These are phyloP conservation scores for Stagonosporopsis rhizophila DNA, from an alignment of 2,329 filamentous ascomycete genomes.

Conservation along the genomic window DNA sequence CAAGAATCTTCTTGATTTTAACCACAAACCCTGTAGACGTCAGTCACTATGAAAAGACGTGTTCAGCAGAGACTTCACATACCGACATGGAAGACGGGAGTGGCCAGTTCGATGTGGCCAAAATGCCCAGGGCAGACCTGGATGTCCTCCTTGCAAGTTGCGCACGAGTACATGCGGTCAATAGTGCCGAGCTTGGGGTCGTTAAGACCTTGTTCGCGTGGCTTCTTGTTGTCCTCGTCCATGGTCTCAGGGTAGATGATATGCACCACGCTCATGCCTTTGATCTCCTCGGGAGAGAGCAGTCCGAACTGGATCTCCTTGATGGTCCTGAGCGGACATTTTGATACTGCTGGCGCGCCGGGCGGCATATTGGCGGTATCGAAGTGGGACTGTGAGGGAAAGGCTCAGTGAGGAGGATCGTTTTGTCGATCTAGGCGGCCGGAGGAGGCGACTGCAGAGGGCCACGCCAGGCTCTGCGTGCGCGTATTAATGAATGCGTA, in stretches of 20 bases:
- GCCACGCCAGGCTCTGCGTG: slow-evolving; percentile 41
- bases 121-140: slow-evolving; percentile 97
- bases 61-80: slow-evolving; percentile 42
- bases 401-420: slow-evolving; percentile 14
- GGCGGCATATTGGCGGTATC: slow-evolving; percentile 71
- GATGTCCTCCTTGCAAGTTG: slow-evolving; percentile 95
- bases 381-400: slow-evolving; percentile 13
- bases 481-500: slow-evolving; percentile 22
- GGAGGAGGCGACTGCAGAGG: slow-evolving; percentile 32
- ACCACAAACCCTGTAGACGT: slow-evolving; percentile 80
- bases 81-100: slow-evolving; percentile 90
- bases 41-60: slow-evolving; percentile 10
- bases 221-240: slow-evolving; percentile 92
- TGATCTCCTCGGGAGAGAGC: slow-evolving; percentile 97
- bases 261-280: slow-evolving; percentile 96
- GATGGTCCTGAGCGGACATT: slow-evolving; percentile 86
- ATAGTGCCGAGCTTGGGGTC: slow-evolving; percentile 96
- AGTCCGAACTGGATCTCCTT: slow-evolving; percentile 99
- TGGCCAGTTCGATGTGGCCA: slow-evolving; percentile 96
- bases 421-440: slow-evolving; percentile 26
- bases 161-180: slow-evolving; percentile 93
- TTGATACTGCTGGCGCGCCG: slow-evolving; percentile 77
- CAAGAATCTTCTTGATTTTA: slow-evolving; percentile 98
- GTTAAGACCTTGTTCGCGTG: slow-evolving; percentile 90
- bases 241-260: slow-evolving; percentile 99